Conservation (phyloP, 2,329 filamentous ascomycete species). For the Exophiala xenobiotica region DNA sequence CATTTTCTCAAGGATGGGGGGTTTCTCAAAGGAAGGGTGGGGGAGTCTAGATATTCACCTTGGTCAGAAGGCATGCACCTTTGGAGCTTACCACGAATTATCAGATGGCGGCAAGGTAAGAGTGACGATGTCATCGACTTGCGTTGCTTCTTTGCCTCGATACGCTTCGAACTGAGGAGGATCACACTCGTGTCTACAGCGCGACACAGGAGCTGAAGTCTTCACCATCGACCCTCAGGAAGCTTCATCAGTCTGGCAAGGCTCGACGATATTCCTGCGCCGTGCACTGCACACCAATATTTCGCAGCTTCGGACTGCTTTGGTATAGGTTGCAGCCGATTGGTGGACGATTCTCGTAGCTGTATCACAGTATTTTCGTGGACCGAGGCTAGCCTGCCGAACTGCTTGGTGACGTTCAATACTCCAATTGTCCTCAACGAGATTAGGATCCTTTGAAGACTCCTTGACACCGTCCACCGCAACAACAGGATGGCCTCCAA, state of each 20-base stretch:
- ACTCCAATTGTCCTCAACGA: not conserved
- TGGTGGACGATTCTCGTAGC: conserved; percentile 21
- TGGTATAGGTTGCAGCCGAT: conserved; percentile 8
- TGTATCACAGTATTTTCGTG: too few species aligned
- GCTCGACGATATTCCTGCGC: too few species aligned
- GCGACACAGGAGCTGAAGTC: too few species aligned
- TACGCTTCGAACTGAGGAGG: too few species aligned
- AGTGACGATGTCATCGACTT: conserved; percentile 4
- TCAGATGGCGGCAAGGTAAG: not conserved
- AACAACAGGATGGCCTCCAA: conserved; percentile 41
- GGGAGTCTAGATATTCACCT: not conserved
- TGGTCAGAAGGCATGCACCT: too few species aligned
- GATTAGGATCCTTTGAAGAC: too few species aligned
- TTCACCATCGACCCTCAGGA: too few species aligned
- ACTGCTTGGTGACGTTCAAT: not conserved
- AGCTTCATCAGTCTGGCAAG: too few species aligned
- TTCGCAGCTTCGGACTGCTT: conserved; percentile 4
- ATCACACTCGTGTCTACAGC: too few species aligned
- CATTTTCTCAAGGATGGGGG: conserved; percentile 28
- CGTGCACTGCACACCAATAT: too few species aligned
- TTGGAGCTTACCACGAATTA: not conserved
- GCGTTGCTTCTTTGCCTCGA: not conserved
- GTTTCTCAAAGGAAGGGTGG: not conserved
- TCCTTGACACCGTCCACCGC: not conserved
- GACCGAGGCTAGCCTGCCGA: conserved; percentile 13